These are phyloP conservation scores for Mortierella claussenii DNA, from an alignment of 192 early-diverging fungal species.

Conservation along the genomic window DNA sequence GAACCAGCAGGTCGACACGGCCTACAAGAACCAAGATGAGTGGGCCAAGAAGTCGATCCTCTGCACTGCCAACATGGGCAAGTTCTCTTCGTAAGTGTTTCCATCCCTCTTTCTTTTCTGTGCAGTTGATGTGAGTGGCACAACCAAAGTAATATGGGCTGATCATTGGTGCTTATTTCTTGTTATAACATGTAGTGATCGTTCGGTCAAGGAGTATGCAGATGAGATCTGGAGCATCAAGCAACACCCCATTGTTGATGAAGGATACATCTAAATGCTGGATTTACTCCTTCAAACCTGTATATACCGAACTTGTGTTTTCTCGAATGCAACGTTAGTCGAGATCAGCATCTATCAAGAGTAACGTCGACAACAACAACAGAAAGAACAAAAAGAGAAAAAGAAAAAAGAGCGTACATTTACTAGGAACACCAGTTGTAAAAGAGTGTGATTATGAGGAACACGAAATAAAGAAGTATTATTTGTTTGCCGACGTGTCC, in stretches of 20 bases:
- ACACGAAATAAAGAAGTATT: constrained; percentile 2
- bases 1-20: constrained; percentile 83
- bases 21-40: constrained; percentile 81
- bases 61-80: constrained; percentile 93
- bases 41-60: constrained; percentile 94
- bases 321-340: too few relatives aligned
- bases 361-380: too few relatives aligned
- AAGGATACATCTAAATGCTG: constrained; percentile 27
- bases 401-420: background rate
- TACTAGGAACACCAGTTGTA: too few relatives aligned
- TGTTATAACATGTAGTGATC: constrained; percentile 56
- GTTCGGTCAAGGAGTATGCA: constrained; percentile 93
- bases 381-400: background rate
- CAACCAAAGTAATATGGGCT: too few relatives aligned
- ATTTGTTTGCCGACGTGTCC: background rate
- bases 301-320: too few relatives aligned
- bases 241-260: constrained; percentile 56
- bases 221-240: constrained; percentile 91
- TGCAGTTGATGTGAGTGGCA: too few relatives aligned
- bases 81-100: constrained; percentile 79
- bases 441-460: background rate
- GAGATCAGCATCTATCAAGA: too few relatives aligned
- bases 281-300: too few relatives aligned
- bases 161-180: too few relatives aligned
- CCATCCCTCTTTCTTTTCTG: background rate